Percentiles rank a stretch among this genome's conserved stretches.
These are phyloP conservation scores for Polytolypa hystricis DNA, from an alignment of 2,329 filamentous ascomycete species.

Conservation along the genomic window DNA sequence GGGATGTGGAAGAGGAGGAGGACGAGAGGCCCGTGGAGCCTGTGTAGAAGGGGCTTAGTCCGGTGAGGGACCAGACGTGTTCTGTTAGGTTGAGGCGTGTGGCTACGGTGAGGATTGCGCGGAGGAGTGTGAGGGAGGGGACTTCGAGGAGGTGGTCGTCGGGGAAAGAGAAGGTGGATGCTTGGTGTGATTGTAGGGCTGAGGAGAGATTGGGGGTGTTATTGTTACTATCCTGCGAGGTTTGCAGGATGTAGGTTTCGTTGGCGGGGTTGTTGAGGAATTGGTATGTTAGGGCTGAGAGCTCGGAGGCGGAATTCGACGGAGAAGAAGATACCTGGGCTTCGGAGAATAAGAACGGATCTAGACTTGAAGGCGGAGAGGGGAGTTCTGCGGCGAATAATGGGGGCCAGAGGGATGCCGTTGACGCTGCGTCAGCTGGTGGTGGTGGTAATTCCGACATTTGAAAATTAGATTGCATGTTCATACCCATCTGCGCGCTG, in stretches of 20 bases:
- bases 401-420: too few relatives aligned
- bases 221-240: neutral
- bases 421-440: slow-evolving; percentile 5
- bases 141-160: slow-evolving; percentile 42
- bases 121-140: slow-evolving; percentile 39
- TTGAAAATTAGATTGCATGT: too few relatives aligned
- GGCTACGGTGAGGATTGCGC: slow-evolving; percentile 39
- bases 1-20: slow-evolving; percentile 8
- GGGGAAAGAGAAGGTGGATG: slow-evolving; percentile 23
- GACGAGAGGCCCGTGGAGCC: slow-evolving; percentile 3
- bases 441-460: too few relatives aligned
- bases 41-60: slow-evolving; percentile 39
- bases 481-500: too few relatives aligned
- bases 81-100: slow-evolving; percentile 34
- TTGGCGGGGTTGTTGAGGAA: slow-evolving; percentile 9
- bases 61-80: slow-evolving; percentile 37
- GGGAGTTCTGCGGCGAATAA: too few relatives aligned
- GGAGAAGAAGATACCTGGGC: neutral
- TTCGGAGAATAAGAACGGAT: too few relatives aligned
- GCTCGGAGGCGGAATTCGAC: slow-evolving; percentile 5
- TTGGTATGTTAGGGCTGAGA: slow-evolving; percentile 7
- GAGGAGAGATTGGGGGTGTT: slow-evolving; percentile 10
- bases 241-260: neutral
- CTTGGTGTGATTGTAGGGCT: slow-evolving; percentile 14
- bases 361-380: too few relatives aligned